Base-by-base conservation (phyloP, 2,329 filamentous ascomycete genomes). In the Paracoccidioides brasiliensis region DNA sequence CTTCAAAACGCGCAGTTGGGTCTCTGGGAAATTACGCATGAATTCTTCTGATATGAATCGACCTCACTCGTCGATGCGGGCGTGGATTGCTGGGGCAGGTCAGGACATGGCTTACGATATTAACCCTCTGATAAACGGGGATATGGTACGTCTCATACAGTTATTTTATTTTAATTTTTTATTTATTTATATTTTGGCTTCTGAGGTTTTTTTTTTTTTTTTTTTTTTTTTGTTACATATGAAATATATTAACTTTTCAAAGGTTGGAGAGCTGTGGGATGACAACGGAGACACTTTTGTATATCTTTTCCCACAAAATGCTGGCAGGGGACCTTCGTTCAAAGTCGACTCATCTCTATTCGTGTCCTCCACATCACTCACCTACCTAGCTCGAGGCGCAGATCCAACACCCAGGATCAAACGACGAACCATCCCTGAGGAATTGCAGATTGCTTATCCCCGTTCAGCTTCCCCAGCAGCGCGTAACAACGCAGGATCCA, bases 281-380 rank as follows among this genome's bases (percentile, higher is more conserved):
- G 78, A 81, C 3, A 66, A 75, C 49, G 81, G 78, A n/a, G 80
- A 84, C 64, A 83, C 80, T 12, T 75, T 77, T 58, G 74, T 85
- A n/a, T 80, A 84, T 62, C 72, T 84, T 12, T 83, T 81, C 62
- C 80, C 81, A 0, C 73, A 77, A 44, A 77, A 71, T 14, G 78
- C 79, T 22, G 76, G 75, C 54, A 77, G 76, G 63, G 74, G 79
- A 4, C 73, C 82, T 7, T 83, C 80, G 2, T 84, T 85, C 72
- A 79, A 77, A 57, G 70, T 85, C 55, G 75, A 83, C 63, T 82
- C 80, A 3, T 72, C 77, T 3, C 70, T 80, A 33, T 80, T 83
- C 60, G 74, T 76, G 33, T 76, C 80, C 35, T 84, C 81, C 4
- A 73, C 74, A 1, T 71, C 74, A 42, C 70, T 84, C 60, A 81